These are phyloP conservation scores for Linnemannia elongata DNA, from an alignment of 192 early-diverging fungal genomes.

Conservation along the genomic window DNA sequence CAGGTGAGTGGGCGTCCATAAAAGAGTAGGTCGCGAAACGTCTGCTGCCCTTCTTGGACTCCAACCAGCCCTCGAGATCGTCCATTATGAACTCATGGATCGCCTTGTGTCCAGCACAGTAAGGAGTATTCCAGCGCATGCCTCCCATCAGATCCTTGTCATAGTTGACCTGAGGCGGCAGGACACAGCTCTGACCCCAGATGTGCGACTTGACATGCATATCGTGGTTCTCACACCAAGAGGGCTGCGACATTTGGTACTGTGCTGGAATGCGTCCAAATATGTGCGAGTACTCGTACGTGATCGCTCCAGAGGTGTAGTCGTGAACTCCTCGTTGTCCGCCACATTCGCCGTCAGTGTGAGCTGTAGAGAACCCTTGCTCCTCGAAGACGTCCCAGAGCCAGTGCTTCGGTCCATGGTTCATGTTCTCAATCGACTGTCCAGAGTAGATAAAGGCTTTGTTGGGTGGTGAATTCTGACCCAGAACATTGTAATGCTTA, in stretches of 20 bases:
- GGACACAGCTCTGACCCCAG: slow-evolving; percentile 43
- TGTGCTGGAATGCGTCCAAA: slow-evolving; percentile 31
- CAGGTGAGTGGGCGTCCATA: slow-evolving; percentile 55
- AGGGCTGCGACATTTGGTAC: slow-evolving; percentile 42
- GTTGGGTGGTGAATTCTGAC: slow-evolving; percentile 56
- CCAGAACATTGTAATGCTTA: slow-evolving; percentile 51
- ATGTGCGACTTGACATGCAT: slow-evolving; percentile 35
- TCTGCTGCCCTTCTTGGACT: slow-evolving; percentile 28
- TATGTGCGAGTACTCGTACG: slow-evolving; percentile 33
- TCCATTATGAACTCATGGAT: slow-evolving; percentile 55
- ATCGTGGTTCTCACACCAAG: slow-evolving; percentile 51
- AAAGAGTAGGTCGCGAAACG: slow-evolving; percentile 53
- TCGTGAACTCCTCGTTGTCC: slow-evolving; percentile 39
- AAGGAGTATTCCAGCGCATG: slow-evolving; percentile 50
- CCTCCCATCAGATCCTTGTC: slow-evolving; percentile 43
- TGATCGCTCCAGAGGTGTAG: slow-evolving; percentile 35
- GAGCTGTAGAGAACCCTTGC: slow-evolving; percentile 51
- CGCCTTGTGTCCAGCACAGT: slow-evolving; percentile 53
- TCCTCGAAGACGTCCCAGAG: slow-evolving; percentile 55
- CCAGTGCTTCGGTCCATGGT: slow-evolving; percentile 43
- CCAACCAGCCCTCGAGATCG: slow-evolving; percentile 45
- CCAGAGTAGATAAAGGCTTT: slow-evolving; percentile 58
- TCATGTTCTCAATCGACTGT: slow-evolving; percentile 54
- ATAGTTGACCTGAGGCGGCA: slow-evolving; percentile 29
- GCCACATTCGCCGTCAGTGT: slow-evolving; percentile 57